Conservation (phyloP, 495 filamentous ascomycete species). For the Penicillium soppii region DNA sequence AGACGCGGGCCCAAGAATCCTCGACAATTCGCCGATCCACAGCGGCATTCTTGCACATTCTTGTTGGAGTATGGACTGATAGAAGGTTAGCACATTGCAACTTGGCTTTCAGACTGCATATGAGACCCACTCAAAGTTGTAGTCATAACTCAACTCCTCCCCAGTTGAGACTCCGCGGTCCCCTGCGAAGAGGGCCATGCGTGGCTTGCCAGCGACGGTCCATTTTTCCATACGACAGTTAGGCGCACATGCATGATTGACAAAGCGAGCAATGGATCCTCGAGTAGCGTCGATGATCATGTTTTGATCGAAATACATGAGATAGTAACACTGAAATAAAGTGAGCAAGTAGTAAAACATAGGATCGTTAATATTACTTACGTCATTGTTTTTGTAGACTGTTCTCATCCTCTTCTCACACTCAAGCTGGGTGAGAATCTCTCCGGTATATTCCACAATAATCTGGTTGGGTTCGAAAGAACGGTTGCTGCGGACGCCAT, state of each 20-base stretch:
- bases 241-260: slow-evolving; percentile 97
- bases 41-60: slow-evolving; percentile 81
- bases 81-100: slow-evolving; percentile 10
- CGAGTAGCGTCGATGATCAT: slow-evolving; percentile 98
- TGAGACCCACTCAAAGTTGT: slow-evolving; percentile 80
- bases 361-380: slow-evolving; percentile 38
- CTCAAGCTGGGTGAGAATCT: slow-evolving; percentile 93
- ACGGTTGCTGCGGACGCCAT: slow-evolving; percentile 86
- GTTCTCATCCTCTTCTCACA: slow-evolving; percentile 91
- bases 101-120: neutral
- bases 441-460: slow-evolving; percentile 96
- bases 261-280: slow-evolving; percentile 93
- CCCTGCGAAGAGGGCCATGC: slow-evolving; percentile 96
- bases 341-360: slow-evolving; percentile 7
- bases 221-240: slow-evolving; percentile 97
- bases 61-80: slow-evolving; percentile 68
- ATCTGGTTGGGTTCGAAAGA: slow-evolving; percentile 88
- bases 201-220: slow-evolving; percentile 91
- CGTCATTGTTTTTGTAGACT: slow-evolving; percentile 87
- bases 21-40: slow-evolving; percentile 72
- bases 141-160: slow-evolving; percentile 98
- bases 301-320: slow-evolving; percentile 97
- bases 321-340: slow-evolving; percentile 76
- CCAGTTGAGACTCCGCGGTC: slow-evolving; percentile 86
- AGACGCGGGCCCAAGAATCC: slow-evolving; percentile 75